Percentiles rank a stretch among this genome's conserved stretches.
These are phyloP conservation scores for Amauroascus verrucosus DNA, from an alignment of 2,329 filamentous ascomycete species.

Conservation along the genomic window DNA sequence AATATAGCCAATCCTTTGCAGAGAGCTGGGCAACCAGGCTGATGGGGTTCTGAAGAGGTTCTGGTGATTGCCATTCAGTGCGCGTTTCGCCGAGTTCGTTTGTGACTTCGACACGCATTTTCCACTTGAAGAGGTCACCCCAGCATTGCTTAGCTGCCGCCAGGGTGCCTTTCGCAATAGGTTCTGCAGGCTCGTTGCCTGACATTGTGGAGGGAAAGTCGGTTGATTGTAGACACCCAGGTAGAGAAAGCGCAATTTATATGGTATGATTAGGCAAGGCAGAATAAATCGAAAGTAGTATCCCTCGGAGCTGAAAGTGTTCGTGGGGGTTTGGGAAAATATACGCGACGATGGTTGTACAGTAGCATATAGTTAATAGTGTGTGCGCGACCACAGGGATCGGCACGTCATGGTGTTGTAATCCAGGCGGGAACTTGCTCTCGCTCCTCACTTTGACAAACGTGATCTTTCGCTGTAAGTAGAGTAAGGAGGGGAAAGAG, in stretches of 20 bases:
- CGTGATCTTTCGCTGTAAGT: background rate
- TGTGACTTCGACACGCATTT: slow-evolving; percentile 58
- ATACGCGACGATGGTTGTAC: background rate
- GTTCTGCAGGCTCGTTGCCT: slow-evolving; percentile 48
- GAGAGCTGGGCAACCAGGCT: slow-evolving; percentile 55
- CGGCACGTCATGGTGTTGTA: background rate
- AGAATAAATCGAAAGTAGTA: background rate
- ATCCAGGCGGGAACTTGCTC: background rate
- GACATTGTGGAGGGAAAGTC: slow-evolving; percentile 2
- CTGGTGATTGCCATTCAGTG: slow-evolving; percentile 58
- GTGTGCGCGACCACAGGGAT: background rate
- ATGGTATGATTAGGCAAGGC: background rate
- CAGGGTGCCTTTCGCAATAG: slow-evolving; percentile 54
- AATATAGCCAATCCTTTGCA: slow-evolving; percentile 61
- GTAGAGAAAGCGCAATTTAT: background rate
- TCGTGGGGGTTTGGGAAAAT: background rate
- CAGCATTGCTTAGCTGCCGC: slow-evolving; percentile 56
- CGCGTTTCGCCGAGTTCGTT: slow-evolving; percentile 55
- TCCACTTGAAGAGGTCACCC: slow-evolving; percentile 60
- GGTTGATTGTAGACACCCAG: background rate
- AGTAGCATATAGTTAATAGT: background rate
- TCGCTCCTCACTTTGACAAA: background rate
- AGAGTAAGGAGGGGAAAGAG: background rate
- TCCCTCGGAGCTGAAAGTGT: background rate
- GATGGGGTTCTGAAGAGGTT: slow-evolving; percentile 59